Evolutionary conservation across 139 green algal species (phyloP), one percentile per base, ranked within the genome.

Genomic region (Spirogloea muscicola): DNA sequence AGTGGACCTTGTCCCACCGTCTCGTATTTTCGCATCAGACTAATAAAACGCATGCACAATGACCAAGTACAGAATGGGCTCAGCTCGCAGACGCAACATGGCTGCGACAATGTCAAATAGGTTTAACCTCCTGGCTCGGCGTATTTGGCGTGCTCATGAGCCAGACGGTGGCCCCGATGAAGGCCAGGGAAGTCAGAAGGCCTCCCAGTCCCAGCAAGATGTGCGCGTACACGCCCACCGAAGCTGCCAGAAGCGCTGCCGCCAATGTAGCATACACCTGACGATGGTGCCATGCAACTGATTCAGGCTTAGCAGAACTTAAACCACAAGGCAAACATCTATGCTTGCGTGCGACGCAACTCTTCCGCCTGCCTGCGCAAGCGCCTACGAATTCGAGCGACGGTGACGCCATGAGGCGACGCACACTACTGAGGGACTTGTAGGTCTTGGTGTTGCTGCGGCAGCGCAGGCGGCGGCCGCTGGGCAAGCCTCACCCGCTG

Each of bases 151-250:
- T 79, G 29, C 16, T 49, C 18, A 10, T 76, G 61, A 84, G 74
- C 58, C 76, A 83, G 4, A 82, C 13, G 0, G 58, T 21, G 0
- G 21, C 18, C 10, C 40, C 76, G 25, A 83, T 62, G 55, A 59
- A 83, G 7, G 34, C 76, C 13, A 83, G 33, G 16, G 18, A 40
- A 3, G 76, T 74, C 10, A 84, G 21, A 6, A 46, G 13, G 21
- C 76, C 76, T 0, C 76, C 76, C 16, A 83, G 25, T 5, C 49
- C 18, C 39, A 10, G 67, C 21, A 84, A n/a, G 7, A 85, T 46
- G 57, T 83, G 74, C 18, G 55, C 66, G 41, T 83, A 83, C 27
- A 51, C 49, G 49, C 76, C 76, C 3, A 77, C 77, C 13, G 74
- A 25, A 3, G 74, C 16, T 18, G 67, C 25, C 7, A 82, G 39